Conservation (phyloP, 1,139 yeast genomes). For the Eremothecium coryli region DNA sequence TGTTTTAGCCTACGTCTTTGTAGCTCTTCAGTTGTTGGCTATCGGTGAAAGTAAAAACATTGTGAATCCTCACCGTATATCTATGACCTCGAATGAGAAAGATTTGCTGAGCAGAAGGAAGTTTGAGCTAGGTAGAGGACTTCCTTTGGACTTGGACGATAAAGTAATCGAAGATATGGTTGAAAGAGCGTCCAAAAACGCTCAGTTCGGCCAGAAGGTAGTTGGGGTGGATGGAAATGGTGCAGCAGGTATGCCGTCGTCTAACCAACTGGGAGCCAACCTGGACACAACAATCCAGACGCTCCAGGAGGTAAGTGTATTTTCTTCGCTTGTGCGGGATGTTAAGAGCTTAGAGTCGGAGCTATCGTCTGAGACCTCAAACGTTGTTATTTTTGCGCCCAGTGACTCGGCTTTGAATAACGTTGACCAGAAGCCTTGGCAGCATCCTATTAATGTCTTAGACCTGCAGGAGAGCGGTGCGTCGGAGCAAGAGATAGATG, state of each 20-base stretch:
- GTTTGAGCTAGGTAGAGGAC: too few species aligned
- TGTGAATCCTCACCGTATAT: too few species aligned
- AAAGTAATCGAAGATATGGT: background rate
- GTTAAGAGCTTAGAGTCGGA: slow-evolving; percentile 14
- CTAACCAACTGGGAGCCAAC: slow-evolving; percentile 1
- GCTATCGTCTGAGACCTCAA: slow-evolving; percentile 14
- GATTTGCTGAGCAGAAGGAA: too few species aligned
- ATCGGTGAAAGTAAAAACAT: too few species aligned
- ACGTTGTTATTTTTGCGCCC: slow-evolving; percentile 49
- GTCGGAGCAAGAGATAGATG: slow-evolving; percentile 36
- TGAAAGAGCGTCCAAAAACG: background rate
- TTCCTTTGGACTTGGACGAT: background rate
- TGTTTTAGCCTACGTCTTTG: too few species aligned
- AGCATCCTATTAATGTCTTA: slow-evolving; percentile 45
- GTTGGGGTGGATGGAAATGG: too few species aligned
- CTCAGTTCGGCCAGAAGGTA: too few species aligned
- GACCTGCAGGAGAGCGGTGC: slow-evolving; percentile 20
- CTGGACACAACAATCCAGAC: slow-evolving; percentile 18
- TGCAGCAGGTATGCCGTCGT: too few species aligned
- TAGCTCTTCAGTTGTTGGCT: too few species aligned
- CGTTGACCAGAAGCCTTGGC: slow-evolving; percentile 53
- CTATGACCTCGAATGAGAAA: too few species aligned
- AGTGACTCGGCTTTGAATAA: slow-evolving; percentile 43
- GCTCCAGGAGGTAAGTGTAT: slow-evolving; percentile 16
- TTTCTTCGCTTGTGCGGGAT: slow-evolving; percentile 20